phyloP scores from a whole-genome alignment of 1,139 yeast species.

The Geotrichum fermentans region DNA sequence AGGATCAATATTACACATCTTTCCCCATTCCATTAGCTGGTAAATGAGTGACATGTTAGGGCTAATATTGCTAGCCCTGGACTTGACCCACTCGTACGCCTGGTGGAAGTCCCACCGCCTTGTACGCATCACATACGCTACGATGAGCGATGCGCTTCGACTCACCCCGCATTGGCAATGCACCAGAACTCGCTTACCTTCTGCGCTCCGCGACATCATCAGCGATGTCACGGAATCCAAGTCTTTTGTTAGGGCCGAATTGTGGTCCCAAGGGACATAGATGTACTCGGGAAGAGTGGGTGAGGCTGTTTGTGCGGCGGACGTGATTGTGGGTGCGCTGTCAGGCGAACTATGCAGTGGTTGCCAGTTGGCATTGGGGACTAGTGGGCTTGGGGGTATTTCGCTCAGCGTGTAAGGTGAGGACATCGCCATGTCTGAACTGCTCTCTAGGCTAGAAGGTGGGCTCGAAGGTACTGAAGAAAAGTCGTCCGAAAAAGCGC shows the following conservation, averaged over 20 bases:
- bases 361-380: background rate
- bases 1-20: background rate
- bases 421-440: constrained; percentile 3
- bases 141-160: constrained; percentile 78
- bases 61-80: constrained; percentile 65
- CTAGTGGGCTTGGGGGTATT: background rate
- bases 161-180: constrained; percentile 95
- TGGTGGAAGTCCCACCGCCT: constrained; percentile 60
- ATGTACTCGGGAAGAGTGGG: constrained; percentile 47
- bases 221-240: constrained; percentile 54
- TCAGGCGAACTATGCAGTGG: background rate
- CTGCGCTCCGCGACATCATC: constrained; percentile 40
- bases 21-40: constrained; percentile 74
- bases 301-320: background rate
- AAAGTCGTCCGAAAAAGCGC: constrained; percentile 2
- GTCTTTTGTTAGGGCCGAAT: constrained; percentile 61
- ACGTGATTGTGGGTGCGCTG: background rate
- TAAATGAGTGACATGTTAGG: constrained; percentile 87
- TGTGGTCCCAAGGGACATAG: constrained; percentile 83
- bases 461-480: constrained; percentile 15
- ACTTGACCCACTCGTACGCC: constrained; percentile 66
- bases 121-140: constrained; percentile 74
- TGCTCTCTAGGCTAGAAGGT: constrained; percentile 8
- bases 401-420: background rate
- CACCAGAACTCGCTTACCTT: constrained; percentile 53